Evolutionary conservation across 2,329 filamentous ascomycete genomes (phyloP), one percentile per base, ranked within the genome.

Genomic region (Fusarium neocosmosporiellum): DNA sequence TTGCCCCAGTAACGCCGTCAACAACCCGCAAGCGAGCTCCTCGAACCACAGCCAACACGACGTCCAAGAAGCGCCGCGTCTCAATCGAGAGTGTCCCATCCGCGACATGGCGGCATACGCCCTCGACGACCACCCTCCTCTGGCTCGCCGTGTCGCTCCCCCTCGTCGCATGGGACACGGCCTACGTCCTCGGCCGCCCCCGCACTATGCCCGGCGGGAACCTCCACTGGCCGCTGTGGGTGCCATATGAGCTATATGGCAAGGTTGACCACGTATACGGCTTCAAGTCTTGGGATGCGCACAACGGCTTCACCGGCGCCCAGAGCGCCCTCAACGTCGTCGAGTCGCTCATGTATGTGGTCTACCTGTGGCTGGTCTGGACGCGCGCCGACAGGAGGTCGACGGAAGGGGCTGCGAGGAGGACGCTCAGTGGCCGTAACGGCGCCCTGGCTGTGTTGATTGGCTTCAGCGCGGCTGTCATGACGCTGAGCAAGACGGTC

Each of bases 211-310:
- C 91, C 0, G 93, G 94, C 74, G 94, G 94, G 18, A 83, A 82
- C 54, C 84, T 92, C 60, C 93, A 97, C 84, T 85, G 83, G 84
- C 93, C 93, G 2, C 77, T 97, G 46, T 98, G 90, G 88, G 84
- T 83, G 33, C 94, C 93, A 0, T 98, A 98, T 83, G 89, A 88
- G 78, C 89, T 97, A 2, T 97, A 98, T 84, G 93, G 92, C 65
- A 84, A 87, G 59, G 86, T 97, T 73, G 95, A 98, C 82, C 86
- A 95, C 81, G 86, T 96, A 34, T 98, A 98, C 84, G 94, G 94
- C 43, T 92, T 88, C 85, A 91, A 92, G 76, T 91, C 92, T 5
- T 94, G 88, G 80, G 83, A 93, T 69, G 86, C 86, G 18, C 81
- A 86, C 24, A 90, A 91, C 79, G 94, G 94, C 37, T 98, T 97